Evolutionary conservation across 176 grass and related monocot species (phyloP).

Genomic region (Olyra latifolia): DNA sequence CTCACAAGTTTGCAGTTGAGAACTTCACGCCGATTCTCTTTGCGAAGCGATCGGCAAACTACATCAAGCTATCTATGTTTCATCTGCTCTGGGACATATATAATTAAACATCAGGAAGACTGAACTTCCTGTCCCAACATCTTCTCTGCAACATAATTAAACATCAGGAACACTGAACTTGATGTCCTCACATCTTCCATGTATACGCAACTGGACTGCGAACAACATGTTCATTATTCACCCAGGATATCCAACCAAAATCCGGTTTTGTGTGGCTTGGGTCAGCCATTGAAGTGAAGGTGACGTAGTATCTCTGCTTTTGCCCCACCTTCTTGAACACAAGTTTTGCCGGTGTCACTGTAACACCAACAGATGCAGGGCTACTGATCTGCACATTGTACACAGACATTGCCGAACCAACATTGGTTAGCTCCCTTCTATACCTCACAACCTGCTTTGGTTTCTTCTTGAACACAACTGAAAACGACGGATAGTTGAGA

Average conservation of each 20-base stretch:
- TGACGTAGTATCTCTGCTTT: constrained; percentile 79
- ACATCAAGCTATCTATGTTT: constrained; percentile 50
- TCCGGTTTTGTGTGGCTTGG: constrained; percentile 27
- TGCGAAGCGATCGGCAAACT: constrained; percentile 56
- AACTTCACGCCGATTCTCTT: constrained; percentile 78
- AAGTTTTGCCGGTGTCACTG: constrained; percentile 58
- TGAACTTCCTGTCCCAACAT: constrained; percentile 39
- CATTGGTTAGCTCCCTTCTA: constrained; percentile 78
- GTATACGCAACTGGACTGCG: constrained; percentile 64
- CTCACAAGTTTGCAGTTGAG: constrained; percentile 31
- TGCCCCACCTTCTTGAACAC: constrained; percentile 66
- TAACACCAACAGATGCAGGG: constrained; percentile 49
- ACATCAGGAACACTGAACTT: background rate
- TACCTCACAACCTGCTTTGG: constrained; percentile 44
- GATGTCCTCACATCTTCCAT: constrained; percentile 70
- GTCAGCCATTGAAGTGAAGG: constrained; percentile 48
- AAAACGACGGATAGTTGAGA: constrained; percentile 92
- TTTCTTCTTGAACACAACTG: constrained; percentile 67
- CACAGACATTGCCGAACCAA: constrained; percentile 49
- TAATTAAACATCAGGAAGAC: background rate
- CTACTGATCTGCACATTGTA: constrained; percentile 69
- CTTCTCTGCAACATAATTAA: constrained; percentile 39
- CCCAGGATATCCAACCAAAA: constrained; percentile 90
- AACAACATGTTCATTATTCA: constrained; percentile 53
- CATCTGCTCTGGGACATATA: constrained; percentile 1